Conservation (phyloP, 2,329 filamentous ascomycete species). For the Fusarium sp. region DNA sequence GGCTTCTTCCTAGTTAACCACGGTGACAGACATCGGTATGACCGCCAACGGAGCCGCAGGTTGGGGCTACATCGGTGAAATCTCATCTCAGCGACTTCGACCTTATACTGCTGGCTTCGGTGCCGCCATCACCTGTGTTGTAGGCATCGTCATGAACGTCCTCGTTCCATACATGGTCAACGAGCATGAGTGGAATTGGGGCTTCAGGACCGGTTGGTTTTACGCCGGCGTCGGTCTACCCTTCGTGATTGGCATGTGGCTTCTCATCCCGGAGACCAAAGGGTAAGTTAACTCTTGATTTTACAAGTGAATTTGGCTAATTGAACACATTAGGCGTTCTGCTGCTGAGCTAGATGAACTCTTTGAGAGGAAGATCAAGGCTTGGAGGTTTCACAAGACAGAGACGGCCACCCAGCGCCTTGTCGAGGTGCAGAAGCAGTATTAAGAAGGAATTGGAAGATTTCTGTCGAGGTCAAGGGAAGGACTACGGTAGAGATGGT, state of each 20-base stretch:
- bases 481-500: too few species aligned
- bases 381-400: conserved; percentile 16
- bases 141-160: background rate
- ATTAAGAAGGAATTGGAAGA: background rate
- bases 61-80: conserved; percentile 1
- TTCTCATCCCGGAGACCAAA: background rate
- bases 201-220: background rate
- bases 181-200: background rate
- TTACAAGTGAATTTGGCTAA: background rate
- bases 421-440: background rate
- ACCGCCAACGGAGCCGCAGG: background rate
- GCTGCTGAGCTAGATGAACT: conserved; percentile 34
- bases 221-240: background rate
- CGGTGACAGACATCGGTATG: background rate
- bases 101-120: background rate
- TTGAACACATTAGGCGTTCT: background rate
- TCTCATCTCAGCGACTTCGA: background rate
- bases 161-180: background rate
- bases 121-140: background rate
- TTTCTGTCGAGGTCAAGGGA: too few species aligned
- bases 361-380: conserved; percentile 34
- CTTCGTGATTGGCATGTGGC: background rate
- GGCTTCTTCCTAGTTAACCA: background rate
- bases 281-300: background rate
- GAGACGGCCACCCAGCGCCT: conserved; percentile 6